A percentile compares a stretch with the other conserved stretches of the same genome.
phyloP scores from a whole-genome alignment of 257 asterid species.

The Nicotiana tomentosiformis region DNA sequence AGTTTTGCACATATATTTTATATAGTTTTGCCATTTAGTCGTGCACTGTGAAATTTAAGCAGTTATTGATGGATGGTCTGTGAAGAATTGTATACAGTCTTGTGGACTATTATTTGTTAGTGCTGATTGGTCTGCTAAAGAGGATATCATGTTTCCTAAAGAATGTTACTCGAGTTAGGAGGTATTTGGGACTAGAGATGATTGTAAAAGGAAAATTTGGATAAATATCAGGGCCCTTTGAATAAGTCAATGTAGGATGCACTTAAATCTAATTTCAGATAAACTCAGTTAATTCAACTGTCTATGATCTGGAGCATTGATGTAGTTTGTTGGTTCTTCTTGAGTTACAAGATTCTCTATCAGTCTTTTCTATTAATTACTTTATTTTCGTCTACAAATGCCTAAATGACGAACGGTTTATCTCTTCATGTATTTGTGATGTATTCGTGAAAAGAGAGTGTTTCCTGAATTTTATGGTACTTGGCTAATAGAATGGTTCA shows the following conservation, averaged over 20 bases:
- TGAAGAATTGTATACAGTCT: background rate
- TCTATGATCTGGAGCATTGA: background rate
- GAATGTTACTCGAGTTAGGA: background rate
- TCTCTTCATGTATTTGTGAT: background rate
- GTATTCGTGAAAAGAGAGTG: background rate
- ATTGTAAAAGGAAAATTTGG: background rate
- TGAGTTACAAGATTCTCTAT: conserved; percentile 3
- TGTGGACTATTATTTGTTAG: background rate
- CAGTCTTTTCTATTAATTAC: background rate
- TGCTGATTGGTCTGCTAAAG: background rate
- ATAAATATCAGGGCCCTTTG: background rate
- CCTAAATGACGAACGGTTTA: background rate
- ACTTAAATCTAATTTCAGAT: background rate
- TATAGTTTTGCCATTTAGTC: background rate
- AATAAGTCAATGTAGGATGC: background rate
- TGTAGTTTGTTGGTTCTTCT: background rate
- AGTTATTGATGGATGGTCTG: background rate
- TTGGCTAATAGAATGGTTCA: background rate
- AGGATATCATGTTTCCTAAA: background rate
- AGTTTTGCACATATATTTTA: background rate
- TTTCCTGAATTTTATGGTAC: background rate
- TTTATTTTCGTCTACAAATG: background rate
- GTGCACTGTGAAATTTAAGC: background rate
- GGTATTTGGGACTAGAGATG: background rate
- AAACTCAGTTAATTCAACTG: background rate